Base-by-base conservation (phyloP, 225 moss, liverwort and hornwort species). In the Lunularia cruciata region DNA sequence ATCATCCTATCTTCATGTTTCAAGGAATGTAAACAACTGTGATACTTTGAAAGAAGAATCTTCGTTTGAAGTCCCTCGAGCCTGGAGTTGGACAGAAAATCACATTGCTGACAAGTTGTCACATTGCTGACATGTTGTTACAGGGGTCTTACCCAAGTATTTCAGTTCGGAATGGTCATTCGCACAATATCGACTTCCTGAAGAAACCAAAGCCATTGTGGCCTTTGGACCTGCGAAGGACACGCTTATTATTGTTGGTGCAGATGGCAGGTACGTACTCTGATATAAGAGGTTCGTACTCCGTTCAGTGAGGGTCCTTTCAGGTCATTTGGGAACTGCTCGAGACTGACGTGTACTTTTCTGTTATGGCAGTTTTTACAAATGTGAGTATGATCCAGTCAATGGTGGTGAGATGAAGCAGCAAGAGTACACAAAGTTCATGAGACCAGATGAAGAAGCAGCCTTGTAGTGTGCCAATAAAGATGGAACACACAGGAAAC, bases 131-230 rank as follows among this genome's bases (percentile, higher is more conserved):
- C n/a, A n/a, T 40, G 40, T 13, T 13, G 40, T 6, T 67, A 54
- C 87, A 95, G 94, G 89, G 76, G 87, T 95, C 15, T 74, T 95
- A 22, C 94, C 91, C 0, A 88, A 85, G 72, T 95, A 89, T 63
- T 95, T 95, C 75, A 89, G 91, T 78, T 91, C 86, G 43, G 89
- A 95, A 63, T 88, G 94, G 89, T 95, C 91, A 23, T 86, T 95
- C 54, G 79, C 91, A 23, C 94, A 91, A 52, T 91, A 77, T 73
- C 89, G 88, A 65, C 80, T 89, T 47, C 91, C 89, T 63, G 88
- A 85, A 67, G 94, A 91, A 63, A 88, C 89, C 19, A 83, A 82
- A 30, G 82, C 89, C 47, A 88, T 89, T 23, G 91, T 95, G 14
- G 79, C 89, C 14, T 95, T 95, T 47, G 94, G 91, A 58, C 83